These are phyloP conservation scores for Syzygium malaccense DNA, from an alignment of 441 rosid genomes.

Conservation along the genomic window DNA sequence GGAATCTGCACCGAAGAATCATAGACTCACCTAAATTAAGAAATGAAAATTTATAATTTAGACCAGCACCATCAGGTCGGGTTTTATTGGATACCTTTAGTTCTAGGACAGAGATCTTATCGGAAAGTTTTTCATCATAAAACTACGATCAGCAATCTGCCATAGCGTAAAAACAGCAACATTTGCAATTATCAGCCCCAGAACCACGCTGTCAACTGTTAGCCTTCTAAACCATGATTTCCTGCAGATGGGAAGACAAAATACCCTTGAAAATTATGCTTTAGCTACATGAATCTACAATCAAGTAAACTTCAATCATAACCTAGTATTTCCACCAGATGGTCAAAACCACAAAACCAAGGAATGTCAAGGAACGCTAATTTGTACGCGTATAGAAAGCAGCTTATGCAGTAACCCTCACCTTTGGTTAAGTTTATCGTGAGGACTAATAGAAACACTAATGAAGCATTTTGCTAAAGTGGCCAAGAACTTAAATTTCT, in stretches of 20 bases:
- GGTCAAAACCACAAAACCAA: too few species aligned
- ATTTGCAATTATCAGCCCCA: conserved; percentile 60
- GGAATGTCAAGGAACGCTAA: not conserved
- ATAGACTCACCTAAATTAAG: not conserved
- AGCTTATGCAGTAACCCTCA: too few species aligned
- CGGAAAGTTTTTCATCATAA: conserved; percentile 65
- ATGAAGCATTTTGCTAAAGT: too few species aligned
- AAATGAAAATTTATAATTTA: not conserved
- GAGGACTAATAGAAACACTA: too few species aligned
- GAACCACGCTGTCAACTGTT: conserved; percentile 18
- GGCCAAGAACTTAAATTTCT: too few species aligned
- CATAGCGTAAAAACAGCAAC: conserved; percentile 58
- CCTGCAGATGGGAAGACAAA: too few species aligned
- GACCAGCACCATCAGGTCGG: fast-evolving
- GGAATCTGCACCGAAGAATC: conserved; percentile 45
- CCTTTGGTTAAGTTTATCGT: too few species aligned
- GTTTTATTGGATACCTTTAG: not conserved
- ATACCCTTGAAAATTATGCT: too few species aligned
- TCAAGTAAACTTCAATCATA: too few species aligned
- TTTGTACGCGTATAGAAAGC: not conserved
- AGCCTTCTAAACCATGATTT: too few species aligned
- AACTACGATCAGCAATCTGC: conserved; percentile 43
- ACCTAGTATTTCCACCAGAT: too few species aligned
- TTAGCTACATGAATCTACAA: too few species aligned
- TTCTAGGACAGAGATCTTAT: conserved; percentile 23